phyloP scores from a whole-genome alignment of 306 rosid genomes.

The Cotoneaster glaucophyllus region DNA sequence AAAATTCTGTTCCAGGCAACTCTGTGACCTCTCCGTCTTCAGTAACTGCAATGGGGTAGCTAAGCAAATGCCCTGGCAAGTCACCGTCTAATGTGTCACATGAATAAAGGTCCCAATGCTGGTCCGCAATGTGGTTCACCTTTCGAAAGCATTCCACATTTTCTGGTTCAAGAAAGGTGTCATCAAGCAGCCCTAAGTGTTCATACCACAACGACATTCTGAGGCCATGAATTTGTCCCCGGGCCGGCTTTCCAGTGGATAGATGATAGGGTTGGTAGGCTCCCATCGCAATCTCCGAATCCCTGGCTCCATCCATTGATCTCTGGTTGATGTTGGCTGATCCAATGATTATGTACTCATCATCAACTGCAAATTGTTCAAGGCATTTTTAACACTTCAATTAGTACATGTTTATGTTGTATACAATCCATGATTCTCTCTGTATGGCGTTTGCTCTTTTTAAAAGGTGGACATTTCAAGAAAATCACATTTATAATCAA shows the following conservation, averaged over 20 bases:
- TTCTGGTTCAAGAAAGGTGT: constrained; percentile 30
- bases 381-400: background rate
- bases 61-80: constrained; percentile 44
- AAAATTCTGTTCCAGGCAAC: constrained; percentile 20
- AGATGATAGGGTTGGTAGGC: constrained; percentile 47
- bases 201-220: constrained; percentile 52
- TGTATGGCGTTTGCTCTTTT: background rate
- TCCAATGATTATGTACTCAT: constrained; percentile 47
- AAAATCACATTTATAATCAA: background rate
- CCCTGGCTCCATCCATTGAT: constrained; percentile 50
- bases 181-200: constrained; percentile 34
- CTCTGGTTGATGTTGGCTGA: constrained; percentile 52
- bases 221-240: constrained; percentile 50
- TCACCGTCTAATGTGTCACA: constrained; percentile 19
- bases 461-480: background rate
- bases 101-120: constrained; percentile 28
- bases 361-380: constrained; percentile 33
- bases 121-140: constrained; percentile 28
- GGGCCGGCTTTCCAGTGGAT: constrained; percentile 20
- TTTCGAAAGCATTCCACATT: constrained; percentile 31
- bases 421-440: background rate
- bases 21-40: constrained; percentile 29
- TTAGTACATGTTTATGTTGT: background rate
- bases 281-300: constrained; percentile 52
- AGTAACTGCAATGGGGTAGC: constrained; percentile 31